These are phyloP conservation scores for Sarcocystis neurona DNA, from an alignment of 169 alveolate species.

Conservation along the genomic window DNA sequence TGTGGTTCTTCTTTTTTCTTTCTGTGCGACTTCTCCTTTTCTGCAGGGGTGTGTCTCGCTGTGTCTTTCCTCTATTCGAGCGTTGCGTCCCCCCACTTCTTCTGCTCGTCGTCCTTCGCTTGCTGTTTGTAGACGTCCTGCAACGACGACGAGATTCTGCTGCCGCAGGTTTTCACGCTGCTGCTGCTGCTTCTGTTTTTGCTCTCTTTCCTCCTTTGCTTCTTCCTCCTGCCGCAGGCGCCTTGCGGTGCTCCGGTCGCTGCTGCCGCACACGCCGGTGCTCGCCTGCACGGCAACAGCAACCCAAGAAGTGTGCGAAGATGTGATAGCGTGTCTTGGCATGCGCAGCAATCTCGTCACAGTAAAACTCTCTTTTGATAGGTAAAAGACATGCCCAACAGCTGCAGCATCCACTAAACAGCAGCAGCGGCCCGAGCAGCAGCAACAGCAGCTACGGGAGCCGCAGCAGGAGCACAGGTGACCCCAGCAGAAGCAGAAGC, in stretches of 20 bases:
- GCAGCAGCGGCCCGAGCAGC: no score
- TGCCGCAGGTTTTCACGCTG: background rate
- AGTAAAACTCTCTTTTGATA: slow-evolving; percentile 27
- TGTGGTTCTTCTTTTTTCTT: no score
- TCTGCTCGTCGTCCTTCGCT: background rate
- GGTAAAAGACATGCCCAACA: background rate
- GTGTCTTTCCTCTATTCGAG: no score
- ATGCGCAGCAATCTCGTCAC: background rate
- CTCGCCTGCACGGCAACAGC: slow-evolving; percentile 95
- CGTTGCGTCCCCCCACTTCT: background rate
- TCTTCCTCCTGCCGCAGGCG: slow-evolving; percentile 72
- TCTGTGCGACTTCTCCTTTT: no score
- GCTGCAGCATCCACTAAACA: no score
- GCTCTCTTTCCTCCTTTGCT: background rate
- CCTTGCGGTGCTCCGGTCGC: slow-evolving; percentile 75
- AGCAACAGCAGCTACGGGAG: no score
- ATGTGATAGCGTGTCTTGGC: slow-evolving; percentile 77
- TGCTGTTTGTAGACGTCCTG: background rate
- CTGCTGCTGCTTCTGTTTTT: background rate
- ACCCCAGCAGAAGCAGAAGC: no score
- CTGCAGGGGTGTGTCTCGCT: no score
- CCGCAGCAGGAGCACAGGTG: no score
- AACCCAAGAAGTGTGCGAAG: slow-evolving; percentile 84
- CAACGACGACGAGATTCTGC: background rate
- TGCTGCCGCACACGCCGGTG: slow-evolving; percentile 88